A percentile compares a stretch with the other conserved stretches of the same genome.
Evolutionary conservation across 176 grass and related monocot species (phyloP).

Genomic region (Oryza coarctata): DNA sequence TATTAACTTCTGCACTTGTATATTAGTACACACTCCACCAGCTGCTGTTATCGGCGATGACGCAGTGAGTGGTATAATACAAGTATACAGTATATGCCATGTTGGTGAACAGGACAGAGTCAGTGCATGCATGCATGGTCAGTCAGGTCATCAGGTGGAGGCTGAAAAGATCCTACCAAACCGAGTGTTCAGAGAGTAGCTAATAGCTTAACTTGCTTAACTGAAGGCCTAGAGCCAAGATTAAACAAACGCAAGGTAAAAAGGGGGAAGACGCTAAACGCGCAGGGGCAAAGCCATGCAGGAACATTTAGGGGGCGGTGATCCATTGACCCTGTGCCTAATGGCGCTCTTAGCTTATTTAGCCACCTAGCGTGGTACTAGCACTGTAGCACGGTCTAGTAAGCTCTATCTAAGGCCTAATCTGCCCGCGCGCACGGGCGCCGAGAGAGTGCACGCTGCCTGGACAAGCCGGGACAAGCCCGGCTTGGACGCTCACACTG

Average conservation of each 20-base stretch:
- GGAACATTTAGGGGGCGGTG: conserved; percentile 50
- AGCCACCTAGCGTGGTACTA: background rate
- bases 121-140: background rate
- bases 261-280: conserved; percentile 24
- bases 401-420: background rate
- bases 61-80: background rate
- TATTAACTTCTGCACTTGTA: background rate
- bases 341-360: background rate
- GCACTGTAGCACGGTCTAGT: no score
- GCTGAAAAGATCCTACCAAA: conserved; percentile 24
- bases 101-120: background rate
- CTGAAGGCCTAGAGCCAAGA: background rate
- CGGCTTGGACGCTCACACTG: background rate
- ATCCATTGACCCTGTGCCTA: conserved; percentile 56
- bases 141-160: background rate
- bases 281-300: background rate
- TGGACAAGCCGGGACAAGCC: background rate
- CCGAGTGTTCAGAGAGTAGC: background rate
- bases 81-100: background rate
- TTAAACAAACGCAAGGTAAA: conserved; percentile 27
- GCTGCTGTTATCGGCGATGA: background rate
- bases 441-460: conserved; percentile 3
- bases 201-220: background rate
- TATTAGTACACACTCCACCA: background rate
- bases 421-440: conserved; percentile 19